These are phyloP conservation scores for Debaryomyces prosopidis DNA, from an alignment of 805 yeast genomes.

Conservation along the genomic window DNA sequence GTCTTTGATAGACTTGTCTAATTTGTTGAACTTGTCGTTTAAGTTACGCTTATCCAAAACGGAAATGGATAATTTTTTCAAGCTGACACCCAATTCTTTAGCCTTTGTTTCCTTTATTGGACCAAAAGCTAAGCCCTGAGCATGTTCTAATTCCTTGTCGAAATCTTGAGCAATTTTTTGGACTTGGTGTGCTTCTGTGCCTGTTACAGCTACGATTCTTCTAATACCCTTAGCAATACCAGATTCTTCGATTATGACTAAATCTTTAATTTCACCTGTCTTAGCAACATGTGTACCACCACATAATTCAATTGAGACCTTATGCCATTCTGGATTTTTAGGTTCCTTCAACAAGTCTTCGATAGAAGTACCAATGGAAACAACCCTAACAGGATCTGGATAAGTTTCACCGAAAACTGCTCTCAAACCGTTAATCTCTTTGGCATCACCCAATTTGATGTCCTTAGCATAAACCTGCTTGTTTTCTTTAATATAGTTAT, in stretches of 20 bases:
- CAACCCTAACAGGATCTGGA: slow-evolving; percentile 98
- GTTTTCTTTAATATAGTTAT: slow-evolving; percentile 69
- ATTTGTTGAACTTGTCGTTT: slow-evolving; percentile 68
- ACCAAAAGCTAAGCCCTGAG: slow-evolving; percentile 68
- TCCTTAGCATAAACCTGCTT: slow-evolving; percentile 78
- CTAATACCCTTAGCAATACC: slow-evolving; percentile 99
- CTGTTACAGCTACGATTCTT: slow-evolving; percentile 96
- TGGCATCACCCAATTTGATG: slow-evolving; percentile 73
- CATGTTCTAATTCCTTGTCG: slow-evolving; percentile 56
- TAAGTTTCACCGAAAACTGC: slow-evolving; percentile 99
- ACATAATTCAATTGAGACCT: slow-evolving; percentile 89
- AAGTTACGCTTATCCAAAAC: slow-evolving; percentile 76
- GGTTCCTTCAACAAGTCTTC: slow-evolving; percentile 78
- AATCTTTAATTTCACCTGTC: slow-evolving; percentile 90
- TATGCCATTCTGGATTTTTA: slow-evolving; percentile 69
- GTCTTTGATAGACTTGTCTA: slow-evolving; percentile 87
- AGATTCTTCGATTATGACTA: slow-evolving; percentile 87
- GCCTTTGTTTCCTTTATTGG: slow-evolving; percentile 76
- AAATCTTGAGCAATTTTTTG: slow-evolving; percentile 82
- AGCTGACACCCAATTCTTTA: slow-evolving; percentile 79
- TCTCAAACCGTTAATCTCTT: slow-evolving; percentile 78
- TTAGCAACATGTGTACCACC: slow-evolving; percentile 97
- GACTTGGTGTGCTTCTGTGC: slow-evolving; percentile 85
- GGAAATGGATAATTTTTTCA: slow-evolving; percentile 81
- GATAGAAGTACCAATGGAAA: slow-evolving; percentile 89